Percentiles rank a stretch among this genome's conserved stretches.
These are phyloP conservation scores for Aschersonia sp. DNA, from an alignment of 2,329 filamentous ascomycete genomes.

Conservation along the genomic window DNA sequence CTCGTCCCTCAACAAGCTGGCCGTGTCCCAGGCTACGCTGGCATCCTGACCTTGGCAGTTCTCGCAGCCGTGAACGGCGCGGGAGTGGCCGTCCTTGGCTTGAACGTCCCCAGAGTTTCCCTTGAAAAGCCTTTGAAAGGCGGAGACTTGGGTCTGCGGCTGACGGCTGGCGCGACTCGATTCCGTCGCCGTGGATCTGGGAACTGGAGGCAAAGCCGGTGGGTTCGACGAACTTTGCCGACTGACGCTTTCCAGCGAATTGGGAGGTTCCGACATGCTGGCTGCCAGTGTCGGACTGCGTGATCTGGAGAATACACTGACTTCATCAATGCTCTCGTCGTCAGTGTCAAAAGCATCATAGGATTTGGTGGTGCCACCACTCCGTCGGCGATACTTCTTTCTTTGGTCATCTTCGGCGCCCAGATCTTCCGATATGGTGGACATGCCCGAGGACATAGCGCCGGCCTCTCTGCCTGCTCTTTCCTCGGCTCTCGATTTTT, in stretches of 20 bases:
- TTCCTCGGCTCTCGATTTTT: slow-evolving; percentile 27
- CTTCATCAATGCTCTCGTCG: slow-evolving; percentile 32
- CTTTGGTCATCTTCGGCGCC: slow-evolving; percentile 35
- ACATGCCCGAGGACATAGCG: slow-evolving; percentile 19
- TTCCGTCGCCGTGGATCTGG: slow-evolving; percentile 12
- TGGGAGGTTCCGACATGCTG: slow-evolving; percentile 14
- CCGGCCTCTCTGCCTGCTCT: slow-evolving; percentile 14
- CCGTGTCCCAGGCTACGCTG: slow-evolving; percentile 50
- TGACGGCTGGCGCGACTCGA: slow-evolving; percentile 20
- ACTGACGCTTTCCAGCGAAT: not conserved
- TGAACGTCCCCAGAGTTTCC: slow-evolving; percentile 23
- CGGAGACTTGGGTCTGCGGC: slow-evolving; percentile 15
- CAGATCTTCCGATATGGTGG: slow-evolving; percentile 36
- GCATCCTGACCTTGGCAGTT: slow-evolving; percentile 45
- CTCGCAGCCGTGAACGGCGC: slow-evolving; percentile 21
- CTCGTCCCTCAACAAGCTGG: slow-evolving; percentile 45
- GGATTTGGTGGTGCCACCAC: slow-evolving; percentile 27
- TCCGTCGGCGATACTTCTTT: slow-evolving; percentile 25
- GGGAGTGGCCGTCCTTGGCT: slow-evolving; percentile 7
- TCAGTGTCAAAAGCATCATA: slow-evolving; percentile 34
- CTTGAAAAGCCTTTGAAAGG: slow-evolving; percentile 27
- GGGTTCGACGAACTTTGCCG: not conserved
- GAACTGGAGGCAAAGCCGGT: slow-evolving; percentile 5
- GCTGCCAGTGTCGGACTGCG: slow-evolving; percentile 39
- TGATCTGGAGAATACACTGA: slow-evolving; percentile 46